Percentiles rank a stretch among this genome's conserved stretches.
phyloP scores from a whole-genome alignment of 352 stramenopile species.

The Pythium brachiatum region DNA sequence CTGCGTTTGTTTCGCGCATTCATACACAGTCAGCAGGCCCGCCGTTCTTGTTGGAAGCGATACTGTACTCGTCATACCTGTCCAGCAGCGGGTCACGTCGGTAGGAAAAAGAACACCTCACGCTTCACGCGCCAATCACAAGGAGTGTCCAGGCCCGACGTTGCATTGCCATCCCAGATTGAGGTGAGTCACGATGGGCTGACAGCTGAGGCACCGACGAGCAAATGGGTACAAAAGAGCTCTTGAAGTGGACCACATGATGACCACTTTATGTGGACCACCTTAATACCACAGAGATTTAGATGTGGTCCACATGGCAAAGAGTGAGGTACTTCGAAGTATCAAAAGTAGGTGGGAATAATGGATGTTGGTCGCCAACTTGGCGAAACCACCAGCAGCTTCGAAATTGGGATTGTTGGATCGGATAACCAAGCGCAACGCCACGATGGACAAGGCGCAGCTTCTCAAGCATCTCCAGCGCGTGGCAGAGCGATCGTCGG shows the following conservation, averaged over 20 bases:
- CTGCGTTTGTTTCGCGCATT: neutral
- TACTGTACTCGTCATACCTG: slow-evolving; percentile 12
- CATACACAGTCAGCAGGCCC: neutral
- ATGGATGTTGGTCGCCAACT: neutral
- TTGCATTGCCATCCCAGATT: neutral
- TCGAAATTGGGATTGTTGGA: neutral
- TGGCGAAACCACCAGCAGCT: slow-evolving; percentile 6
- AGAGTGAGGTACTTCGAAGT: neutral
- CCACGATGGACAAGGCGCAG: slow-evolving; percentile 40
- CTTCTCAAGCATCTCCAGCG: slow-evolving; percentile 50
- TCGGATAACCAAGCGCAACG: neutral
- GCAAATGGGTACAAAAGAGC: slow-evolving; percentile 2
- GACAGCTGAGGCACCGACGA: neutral
- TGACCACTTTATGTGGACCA: slow-evolving; percentile 1
- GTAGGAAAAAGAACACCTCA: slow-evolving; percentile 11
- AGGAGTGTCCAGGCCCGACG: neutral
- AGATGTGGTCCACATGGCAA: neutral
- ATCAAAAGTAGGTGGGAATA: neutral
- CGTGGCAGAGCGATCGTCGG: slow-evolving; percentile 32
- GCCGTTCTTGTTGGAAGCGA: slow-evolving; percentile 20
- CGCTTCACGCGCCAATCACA: slow-evolving; percentile 4
- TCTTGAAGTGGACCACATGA: neutral
- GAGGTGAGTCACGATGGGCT: neutral
- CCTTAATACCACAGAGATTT: neutral
- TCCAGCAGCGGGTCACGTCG: neutral